Evolutionary conservation across 129 eudicot species (phyloP).

Genomic region (Logfia minima): DNA sequence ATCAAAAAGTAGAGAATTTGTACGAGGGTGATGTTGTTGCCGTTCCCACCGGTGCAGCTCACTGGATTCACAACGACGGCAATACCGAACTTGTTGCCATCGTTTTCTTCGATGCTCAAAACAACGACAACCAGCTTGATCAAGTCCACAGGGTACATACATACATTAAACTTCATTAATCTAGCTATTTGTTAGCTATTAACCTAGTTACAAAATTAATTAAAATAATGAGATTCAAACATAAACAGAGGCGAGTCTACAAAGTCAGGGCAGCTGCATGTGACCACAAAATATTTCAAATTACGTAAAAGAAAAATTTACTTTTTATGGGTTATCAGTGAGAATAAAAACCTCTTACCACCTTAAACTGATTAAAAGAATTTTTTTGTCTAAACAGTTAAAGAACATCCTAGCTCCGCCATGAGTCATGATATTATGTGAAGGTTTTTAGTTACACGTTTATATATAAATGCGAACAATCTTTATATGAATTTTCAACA

Average conservation of each 20-base stretch:
- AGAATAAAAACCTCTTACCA: no score
- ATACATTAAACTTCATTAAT: background rate
- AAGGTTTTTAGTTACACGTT: no score
- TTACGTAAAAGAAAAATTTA: no score
- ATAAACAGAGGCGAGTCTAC: no score
- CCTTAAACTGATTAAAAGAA: no score
- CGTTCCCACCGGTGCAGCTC: conserved; percentile 60
- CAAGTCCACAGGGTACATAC: conserved; percentile 41
- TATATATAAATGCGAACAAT: background rate
- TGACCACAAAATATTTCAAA: no score
- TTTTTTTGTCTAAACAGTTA: no score
- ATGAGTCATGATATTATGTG: no score
- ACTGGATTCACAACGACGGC: conserved; percentile 68
- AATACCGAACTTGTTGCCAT: conserved; percentile 45
- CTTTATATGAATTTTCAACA: background rate
- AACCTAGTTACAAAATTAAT: background rate
- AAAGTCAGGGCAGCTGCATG: no score
- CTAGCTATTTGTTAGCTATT: background rate
- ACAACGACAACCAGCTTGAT: conserved; percentile 66
- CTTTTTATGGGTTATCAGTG: no score
- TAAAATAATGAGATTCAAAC: background rate
- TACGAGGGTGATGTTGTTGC: conserved; percentile 55
- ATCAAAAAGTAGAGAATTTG: conserved; percentile 51
- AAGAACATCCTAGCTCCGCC: no score
- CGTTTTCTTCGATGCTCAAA: conserved; percentile 46